These are phyloP conservation scores for Aechmea fasciata DNA, from an alignment of 176 grass and related monocot species.

Conservation along the genomic window DNA sequence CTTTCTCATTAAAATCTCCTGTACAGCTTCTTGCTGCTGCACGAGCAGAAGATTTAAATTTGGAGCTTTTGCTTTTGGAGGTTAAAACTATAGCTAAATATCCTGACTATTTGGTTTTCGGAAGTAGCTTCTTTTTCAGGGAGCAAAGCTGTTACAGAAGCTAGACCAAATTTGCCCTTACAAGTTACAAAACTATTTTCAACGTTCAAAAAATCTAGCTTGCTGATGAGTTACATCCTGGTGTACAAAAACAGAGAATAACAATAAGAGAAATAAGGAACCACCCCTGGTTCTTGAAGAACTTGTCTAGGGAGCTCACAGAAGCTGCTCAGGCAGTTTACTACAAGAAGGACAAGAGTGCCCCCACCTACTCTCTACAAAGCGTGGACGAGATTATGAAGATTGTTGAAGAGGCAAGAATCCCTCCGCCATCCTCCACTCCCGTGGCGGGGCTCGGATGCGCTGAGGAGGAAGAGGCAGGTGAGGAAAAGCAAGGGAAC, in stretches of 20 bases:
- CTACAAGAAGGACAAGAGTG: slow-evolving; percentile 55
- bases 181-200: background rate
- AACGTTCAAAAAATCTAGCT: background rate
- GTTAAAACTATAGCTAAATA: no score
- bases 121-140: background rate
- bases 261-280: slow-evolving; percentile 81
- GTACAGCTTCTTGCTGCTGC: no score
- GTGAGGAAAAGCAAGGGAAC: slow-evolving; percentile 33
- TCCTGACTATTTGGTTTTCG: no score
- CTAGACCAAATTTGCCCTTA: background rate
- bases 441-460: slow-evolving; percentile 39
- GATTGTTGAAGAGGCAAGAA: slow-evolving; percentile 58
- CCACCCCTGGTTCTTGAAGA: slow-evolving; percentile 92
- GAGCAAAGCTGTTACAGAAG: no score
- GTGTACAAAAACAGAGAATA: slow-evolving; percentile 44
- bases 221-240: background rate
- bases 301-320: slow-evolving; percentile 67
- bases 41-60: no score
- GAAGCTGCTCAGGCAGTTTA: slow-evolving; percentile 63
- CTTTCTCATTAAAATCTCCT: no score
- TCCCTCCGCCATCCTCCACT: slow-evolving; percentile 35
- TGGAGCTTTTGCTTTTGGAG: no score
- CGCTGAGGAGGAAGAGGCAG: slow-evolving; percentile 61
- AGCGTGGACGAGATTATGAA: slow-evolving; percentile 74
- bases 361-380: slow-evolving; percentile 60